These are phyloP conservation scores for Tuber magnatum DNA, from an alignment of 495 filamentous ascomycete genomes.

Conservation along the genomic window DNA sequence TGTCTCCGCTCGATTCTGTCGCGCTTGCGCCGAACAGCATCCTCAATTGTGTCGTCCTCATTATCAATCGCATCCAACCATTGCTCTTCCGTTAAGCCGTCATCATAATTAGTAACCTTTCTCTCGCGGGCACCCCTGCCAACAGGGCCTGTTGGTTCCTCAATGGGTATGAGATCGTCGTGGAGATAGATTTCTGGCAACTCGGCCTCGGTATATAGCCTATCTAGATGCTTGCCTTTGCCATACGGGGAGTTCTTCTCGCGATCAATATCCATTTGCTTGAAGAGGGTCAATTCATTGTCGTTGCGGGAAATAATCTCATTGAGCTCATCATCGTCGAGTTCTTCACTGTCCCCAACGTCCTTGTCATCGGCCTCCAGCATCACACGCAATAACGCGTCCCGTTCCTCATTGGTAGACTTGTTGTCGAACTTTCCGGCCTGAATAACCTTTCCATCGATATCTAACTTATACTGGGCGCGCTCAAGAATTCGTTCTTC, in stretches of 20 bases:
- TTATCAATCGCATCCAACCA: constrained; percentile 90
- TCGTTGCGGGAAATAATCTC: constrained; percentile 74
- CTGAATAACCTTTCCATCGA: constrained; percentile 99
- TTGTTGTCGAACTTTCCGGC: constrained; percentile 99
- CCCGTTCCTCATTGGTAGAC: constrained; percentile 95
- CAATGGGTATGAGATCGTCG: constrained; percentile 47
- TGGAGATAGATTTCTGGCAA: constrained; percentile 87
- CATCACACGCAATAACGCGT: constrained; percentile 85
- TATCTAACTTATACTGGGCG: constrained; percentile 94
- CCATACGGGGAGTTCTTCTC: constrained; percentile 60
- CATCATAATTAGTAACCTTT: constrained; percentile 88
- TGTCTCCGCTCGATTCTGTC: constrained; percentile 76
- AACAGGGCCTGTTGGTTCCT: constrained; percentile 63
- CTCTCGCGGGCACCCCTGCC: constrained; percentile 91
- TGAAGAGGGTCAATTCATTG: constrained; percentile 62
- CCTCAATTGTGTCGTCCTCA: constrained; percentile 88
- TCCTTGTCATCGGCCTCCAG: constrained; percentile 82
- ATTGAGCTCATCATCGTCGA: constrained; percentile 97
- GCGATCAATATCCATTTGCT: constrained; percentile 71
- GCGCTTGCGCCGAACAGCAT: constrained; percentile 79
- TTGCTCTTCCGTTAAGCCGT: constrained; percentile 95
- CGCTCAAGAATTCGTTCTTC: constrained; percentile 98
- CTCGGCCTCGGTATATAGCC: constrained; percentile 81
- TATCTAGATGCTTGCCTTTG: constrained; percentile 52
- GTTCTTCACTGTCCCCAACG: constrained; percentile 77